Evolutionary conservation across 257 asterid genomes (phyloP).

Genomic region (Ligustrum vulgare): DNA sequence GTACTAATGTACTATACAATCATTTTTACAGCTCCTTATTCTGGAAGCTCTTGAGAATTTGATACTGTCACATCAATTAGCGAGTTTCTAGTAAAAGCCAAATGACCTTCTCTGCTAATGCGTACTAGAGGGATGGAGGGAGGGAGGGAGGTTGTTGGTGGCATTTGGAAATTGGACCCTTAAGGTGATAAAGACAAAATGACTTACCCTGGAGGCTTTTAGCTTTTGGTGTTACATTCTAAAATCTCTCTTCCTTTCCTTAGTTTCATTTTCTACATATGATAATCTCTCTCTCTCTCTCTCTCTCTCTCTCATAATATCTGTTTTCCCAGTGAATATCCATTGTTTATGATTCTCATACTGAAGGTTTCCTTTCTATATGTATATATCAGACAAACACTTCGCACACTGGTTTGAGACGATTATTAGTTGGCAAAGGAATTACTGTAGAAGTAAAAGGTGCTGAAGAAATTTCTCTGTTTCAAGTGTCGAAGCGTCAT

Average conservation of each 20-base stretch:
- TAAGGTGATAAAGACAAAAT: not conserved
- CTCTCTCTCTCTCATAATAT: not conserved
- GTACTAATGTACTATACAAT: not conserved
- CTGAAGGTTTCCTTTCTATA: slow-evolving; percentile 22
- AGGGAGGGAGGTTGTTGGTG: not conserved
- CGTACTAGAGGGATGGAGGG: not conserved
- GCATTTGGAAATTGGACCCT: not conserved
- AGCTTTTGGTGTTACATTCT: not conserved
- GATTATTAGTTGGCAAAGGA: slow-evolving; percentile 72
- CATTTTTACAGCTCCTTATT: not conserved
- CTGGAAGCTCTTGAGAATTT: not conserved
- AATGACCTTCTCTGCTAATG: not conserved
- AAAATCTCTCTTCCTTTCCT: not conserved
- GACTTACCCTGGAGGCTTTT: not conserved
- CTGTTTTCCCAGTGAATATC: not conserved
- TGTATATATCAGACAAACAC: slow-evolving; percentile 47
- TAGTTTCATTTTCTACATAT: not conserved
- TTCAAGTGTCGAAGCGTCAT: slow-evolving; percentile 35
- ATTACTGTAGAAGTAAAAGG: slow-evolving; percentile 65
- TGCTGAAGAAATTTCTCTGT: slow-evolving; percentile 60
- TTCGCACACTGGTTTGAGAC: slow-evolving; percentile 56
- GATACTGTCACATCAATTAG: not conserved
- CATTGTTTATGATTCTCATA: not conserved
- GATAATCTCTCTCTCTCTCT: not conserved
- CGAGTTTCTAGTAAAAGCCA: not conserved